Base-by-base conservation (phyloP, 2,329 filamentous ascomycete genomes). In the Colletotrichum nymphaeae region DNA sequence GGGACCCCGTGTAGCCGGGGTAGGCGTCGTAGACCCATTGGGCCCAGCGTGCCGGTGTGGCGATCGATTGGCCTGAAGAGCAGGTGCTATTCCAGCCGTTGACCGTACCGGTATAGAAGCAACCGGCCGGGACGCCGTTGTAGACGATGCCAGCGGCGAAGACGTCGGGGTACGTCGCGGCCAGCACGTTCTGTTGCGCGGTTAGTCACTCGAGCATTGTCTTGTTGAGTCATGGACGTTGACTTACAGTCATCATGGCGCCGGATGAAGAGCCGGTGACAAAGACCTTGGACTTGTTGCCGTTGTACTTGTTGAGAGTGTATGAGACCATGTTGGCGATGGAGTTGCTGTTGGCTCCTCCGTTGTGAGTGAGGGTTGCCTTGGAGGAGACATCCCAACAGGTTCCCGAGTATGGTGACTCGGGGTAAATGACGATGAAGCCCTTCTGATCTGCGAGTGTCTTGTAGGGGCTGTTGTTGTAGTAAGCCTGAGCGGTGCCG, bases 311-410 rank as follows among this genome's bases (percentile, higher is more conserved):
- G 22, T 79, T 76, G 22, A 88, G 78, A 6, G 86, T 80, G 75
- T 86, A 89, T 42, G 81, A 82, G 72, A 89, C 87, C 88, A 90
- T 90, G 77, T 86, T 88, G 49, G 84, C 87, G 62, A 90, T 88
- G 3, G 84, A 83, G 59, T 85, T 85, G 72, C 84, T 86, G 75
- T 88, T 86, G 16, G 86, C 86, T 5, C 87, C 88, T 14, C 88
- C 88, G 63, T 86, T 81, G 74, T 88, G 88, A 2, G 84, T 86
- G 7, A 90, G 81, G 0, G 86, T 82, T 42, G 82, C 84, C 52
- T 84, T 83, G 11, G 86, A 89, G 5, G 88, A 86, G 6, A 92
- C 90, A 76, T 92, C 90, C 86, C 89, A 92, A 81, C 90, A 92
- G 56, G 79, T 84, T 52, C 82, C 84, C 16, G 77, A 78, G 68